These are phyloP conservation scores for Niebla homalea DNA, from an alignment of 495 filamentous ascomycete species.

Conservation along the genomic window DNA sequence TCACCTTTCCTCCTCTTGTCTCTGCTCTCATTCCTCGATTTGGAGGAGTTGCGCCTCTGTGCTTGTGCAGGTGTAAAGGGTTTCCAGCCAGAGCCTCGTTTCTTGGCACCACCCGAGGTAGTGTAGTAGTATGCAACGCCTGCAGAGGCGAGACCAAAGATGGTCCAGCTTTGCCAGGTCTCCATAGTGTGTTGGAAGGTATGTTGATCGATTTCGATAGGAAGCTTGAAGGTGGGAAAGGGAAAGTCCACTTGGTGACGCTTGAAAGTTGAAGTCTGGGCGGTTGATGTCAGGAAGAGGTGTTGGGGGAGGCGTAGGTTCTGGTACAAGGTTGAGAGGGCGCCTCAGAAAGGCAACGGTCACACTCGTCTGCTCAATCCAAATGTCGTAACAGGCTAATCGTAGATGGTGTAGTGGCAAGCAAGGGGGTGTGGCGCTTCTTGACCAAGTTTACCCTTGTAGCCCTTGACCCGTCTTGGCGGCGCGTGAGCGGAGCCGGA, in stretches of 20 bases:
- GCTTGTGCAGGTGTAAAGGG: slow-evolving; percentile 2
- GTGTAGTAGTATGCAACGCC: slow-evolving; percentile 15
- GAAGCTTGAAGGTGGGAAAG: background rate
- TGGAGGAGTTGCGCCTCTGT: slow-evolving; percentile 4
- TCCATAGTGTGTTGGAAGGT: slow-evolving; percentile 7
- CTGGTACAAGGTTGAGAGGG: background rate
- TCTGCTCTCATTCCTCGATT: slow-evolving; percentile 5
- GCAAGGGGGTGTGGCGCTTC: too few relatives aligned
- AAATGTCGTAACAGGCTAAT: too few relatives aligned
- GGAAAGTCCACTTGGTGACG: background rate
- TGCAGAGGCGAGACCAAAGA: slow-evolving; percentile 8
- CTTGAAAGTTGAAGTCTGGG: background rate
- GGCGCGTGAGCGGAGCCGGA: too few relatives aligned
- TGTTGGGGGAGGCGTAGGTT: background rate
- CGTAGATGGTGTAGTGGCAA: too few relatives aligned
- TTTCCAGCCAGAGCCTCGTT: slow-evolving; percentile 3
- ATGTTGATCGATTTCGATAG: too few relatives aligned
- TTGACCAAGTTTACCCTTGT: too few relatives aligned
- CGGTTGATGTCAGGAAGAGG: background rate
- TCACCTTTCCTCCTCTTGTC: slow-evolving; percentile 9
- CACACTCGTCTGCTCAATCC: too few relatives aligned
- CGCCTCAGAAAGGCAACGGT: too few relatives aligned
- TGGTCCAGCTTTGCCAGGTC: slow-evolving; percentile 16
- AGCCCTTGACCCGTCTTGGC: too few relatives aligned
- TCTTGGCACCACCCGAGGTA: background rate